Evolutionary conservation across 768 basidiomycete genomes (phyloP).

Genomic region (Russula griseocarnosa): DNA sequence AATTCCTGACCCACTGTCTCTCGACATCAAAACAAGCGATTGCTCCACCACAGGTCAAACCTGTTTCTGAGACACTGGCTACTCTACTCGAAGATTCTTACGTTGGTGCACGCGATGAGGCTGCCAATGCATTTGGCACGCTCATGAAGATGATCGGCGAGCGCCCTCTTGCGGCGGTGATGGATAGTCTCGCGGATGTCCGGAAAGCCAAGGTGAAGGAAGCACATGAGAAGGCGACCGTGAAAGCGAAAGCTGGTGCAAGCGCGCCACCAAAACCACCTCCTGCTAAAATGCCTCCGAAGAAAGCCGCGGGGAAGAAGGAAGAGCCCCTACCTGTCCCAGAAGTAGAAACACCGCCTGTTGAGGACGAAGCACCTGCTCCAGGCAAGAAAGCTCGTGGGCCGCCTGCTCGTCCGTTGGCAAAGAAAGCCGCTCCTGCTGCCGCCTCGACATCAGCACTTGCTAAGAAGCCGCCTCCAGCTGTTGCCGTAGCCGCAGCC

Average conservation of each 20-base stretch:
- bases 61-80: constrained; percentile 71
- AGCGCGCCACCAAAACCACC: constrained; percentile 43
- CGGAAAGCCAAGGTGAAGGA: constrained; percentile 92
- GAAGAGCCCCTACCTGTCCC: constrained; percentile 31
- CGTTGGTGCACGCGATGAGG: constrained; percentile 85
- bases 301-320: constrained; percentile 36
- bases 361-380: constrained; percentile 36
- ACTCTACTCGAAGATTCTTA: constrained; percentile 79
- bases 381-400: constrained; percentile 43
- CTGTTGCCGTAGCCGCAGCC: constrained; percentile 28
- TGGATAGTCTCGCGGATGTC: constrained; percentile 83
- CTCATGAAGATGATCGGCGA: constrained; percentile 98
- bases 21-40: constrained; percentile 66
- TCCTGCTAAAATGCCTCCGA: constrained; percentile 19
- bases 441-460: constrained; percentile 33
- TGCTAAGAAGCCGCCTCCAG: constrained; percentile 45
- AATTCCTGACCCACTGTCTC: constrained; percentile 79
- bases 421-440: constrained; percentile 48
- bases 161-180: constrained; percentile 76
- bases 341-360: constrained; percentile 33
- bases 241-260: constrained; percentile 75
- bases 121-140: constrained; percentile 82
- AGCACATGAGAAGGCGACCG: constrained; percentile 85
- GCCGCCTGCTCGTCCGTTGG: constrained; percentile 48
- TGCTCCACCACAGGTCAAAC: constrained; percentile 71